Percentiles rank a stretch among this genome's conserved stretches.
phyloP scores from a whole-genome alignment of 805 yeast genomes.

The Ogataea chonburiensis region DNA sequence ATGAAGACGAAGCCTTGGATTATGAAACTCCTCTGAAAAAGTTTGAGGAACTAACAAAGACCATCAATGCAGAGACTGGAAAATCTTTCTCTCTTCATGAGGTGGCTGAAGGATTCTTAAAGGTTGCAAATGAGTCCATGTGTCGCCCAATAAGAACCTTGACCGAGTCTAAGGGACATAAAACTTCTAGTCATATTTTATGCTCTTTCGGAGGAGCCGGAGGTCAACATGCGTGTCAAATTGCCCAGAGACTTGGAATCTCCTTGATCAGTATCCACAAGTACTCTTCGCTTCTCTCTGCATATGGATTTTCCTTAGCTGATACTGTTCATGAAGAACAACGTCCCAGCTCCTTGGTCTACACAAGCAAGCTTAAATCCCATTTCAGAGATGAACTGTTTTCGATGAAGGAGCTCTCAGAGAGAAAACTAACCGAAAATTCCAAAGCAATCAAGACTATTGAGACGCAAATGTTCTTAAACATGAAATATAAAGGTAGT shows the following conservation, averaged over 20 bases:
- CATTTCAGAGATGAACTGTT: conserved; percentile 46
- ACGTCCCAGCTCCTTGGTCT: conserved; percentile 56
- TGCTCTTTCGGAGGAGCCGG: conserved; percentile 93
- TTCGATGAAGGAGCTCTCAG: neutral
- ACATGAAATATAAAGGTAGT: conserved; percentile 80
- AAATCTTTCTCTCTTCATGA: conserved; percentile 52
- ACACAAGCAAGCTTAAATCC: conserved; percentile 31
- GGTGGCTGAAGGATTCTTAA: conserved; percentile 76
- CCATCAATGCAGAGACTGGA: conserved; percentile 52
- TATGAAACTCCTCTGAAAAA: conserved; percentile 45
- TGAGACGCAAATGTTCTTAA: conserved; percentile 59
- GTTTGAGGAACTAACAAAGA: conserved; percentile 52
- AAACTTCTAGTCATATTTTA: conserved; percentile 59
- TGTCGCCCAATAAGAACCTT: conserved; percentile 82
- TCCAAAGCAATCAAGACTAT: conserved; percentile 41
- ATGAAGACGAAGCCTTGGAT: conserved; percentile 71
- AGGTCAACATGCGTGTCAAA: conserved; percentile 80
- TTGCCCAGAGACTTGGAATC: conserved; percentile 70
- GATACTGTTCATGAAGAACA: conserved; percentile 76
- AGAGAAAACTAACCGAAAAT: conserved; percentile 32
- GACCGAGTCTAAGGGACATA: conserved; percentile 80
- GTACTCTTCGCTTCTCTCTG: conserved; percentile 74
- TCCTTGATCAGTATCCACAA: conserved; percentile 66
- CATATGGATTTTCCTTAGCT: conserved; percentile 60
- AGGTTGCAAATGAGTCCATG: conserved; percentile 85